Evolutionary conservation across 768 basidiomycete species (phyloP), one percentile per base, ranked within the genome.

Genomic region (Trametopsis cervina): DNA sequence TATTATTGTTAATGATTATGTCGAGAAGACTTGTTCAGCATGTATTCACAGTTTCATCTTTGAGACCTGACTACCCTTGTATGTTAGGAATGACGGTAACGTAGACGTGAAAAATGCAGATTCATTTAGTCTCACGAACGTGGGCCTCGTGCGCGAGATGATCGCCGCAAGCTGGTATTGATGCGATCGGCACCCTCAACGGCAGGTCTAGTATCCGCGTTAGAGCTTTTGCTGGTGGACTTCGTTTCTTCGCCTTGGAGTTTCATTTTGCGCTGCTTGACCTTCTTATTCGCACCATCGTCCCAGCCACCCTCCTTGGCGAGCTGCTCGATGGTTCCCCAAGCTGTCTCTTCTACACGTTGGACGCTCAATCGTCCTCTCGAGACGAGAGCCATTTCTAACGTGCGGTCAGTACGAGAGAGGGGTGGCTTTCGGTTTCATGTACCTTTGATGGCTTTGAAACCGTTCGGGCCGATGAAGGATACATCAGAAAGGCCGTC

Each of bases 361-460:
- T 97, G 93, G 1, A 97, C 91, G 60, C 90, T 94, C 37, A 96
- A 72, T 45, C 93, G 70, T 3, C 92, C 90, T 15, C 86, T 76
- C 11, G 73, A 84, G 12, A 95, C 75, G 18, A 97, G 69, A 42
- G 83, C 76, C 89, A 93, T 94, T 7, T 60, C 85, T 84, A 61
- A 44, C 20, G 63, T 27, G 37, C 54, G 37, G 35, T 27, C 13
- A 47, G 10, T 20, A 23, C 24, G 41, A 6, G 17, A 15, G 13
- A 21, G n/a, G 6, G 35, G 43, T 40, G 11, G 22, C 21, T 4
- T 49, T 15, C 15, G 36, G 33, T 24, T 21, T 27, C 5, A 59
- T 64, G 6, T 53, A 85, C 86, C 71, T 75, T 80, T 81, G 49
- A 89, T 75, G 4, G 81, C 79, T 47, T 73, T 64, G 0, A 80